These are phyloP conservation scores for Myxozyma nipponensis DNA, from an alignment of 805 yeast species.

Conservation along the genomic window DNA sequence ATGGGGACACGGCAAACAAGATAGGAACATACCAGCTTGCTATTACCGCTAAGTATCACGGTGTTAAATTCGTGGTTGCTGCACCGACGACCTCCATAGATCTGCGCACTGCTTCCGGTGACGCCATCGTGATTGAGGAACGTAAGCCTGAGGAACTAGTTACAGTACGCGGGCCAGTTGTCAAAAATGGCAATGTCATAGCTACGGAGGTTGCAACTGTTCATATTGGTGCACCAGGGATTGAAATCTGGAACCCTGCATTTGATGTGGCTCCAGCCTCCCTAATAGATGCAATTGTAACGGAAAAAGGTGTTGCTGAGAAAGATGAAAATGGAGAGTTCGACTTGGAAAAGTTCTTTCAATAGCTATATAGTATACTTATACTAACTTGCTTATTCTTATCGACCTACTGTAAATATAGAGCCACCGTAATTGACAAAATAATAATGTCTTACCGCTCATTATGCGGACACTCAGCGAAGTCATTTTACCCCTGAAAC, in stretches of 20 bases:
- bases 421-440: no score
- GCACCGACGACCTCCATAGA: slow-evolving; percentile 95
- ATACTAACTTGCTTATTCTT: no score
- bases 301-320: slow-evolving; percentile 62
- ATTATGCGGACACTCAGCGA: no score
- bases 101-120: slow-evolving; percentile 59
- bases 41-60: slow-evolving; percentile 60
- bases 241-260: slow-evolving; percentile 92
- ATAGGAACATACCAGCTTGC: slow-evolving; percentile 93
- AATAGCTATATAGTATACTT: background rate
- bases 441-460: no score
- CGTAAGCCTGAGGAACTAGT: slow-evolving; percentile 79
- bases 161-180: slow-evolving; percentile 63
- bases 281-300: slow-evolving; percentile 81
- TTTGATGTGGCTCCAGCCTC: slow-evolving; percentile 88
- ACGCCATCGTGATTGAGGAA: slow-evolving; percentile 77
- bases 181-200: slow-evolving; percentile 37
- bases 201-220: slow-evolving; percentile 45
- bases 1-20: slow-evolving; percentile 96
- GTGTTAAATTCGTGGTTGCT: slow-evolving; percentile 83
- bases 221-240: slow-evolving; percentile 79
- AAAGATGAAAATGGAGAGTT: slow-evolving; percentile 53
- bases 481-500: no score
- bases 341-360: slow-evolving; percentile 36
- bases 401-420: no score